Percentiles rank a stretch among this genome's conserved stretches.
Evolutionary conservation across 331 rosid genomes (phyloP).

Genomic region (Phaseolus coccineus): DNA sequence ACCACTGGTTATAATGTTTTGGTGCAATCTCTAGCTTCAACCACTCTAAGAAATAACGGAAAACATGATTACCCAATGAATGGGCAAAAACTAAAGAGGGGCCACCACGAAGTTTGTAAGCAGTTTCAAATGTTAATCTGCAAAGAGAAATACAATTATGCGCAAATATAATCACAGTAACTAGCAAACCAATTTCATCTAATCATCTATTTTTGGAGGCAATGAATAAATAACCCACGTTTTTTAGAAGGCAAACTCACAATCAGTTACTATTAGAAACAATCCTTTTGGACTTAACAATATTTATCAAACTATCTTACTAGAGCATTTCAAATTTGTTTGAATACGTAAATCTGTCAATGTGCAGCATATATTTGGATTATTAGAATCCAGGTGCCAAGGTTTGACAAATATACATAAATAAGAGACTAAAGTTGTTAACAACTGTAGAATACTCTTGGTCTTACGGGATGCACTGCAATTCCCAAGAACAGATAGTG

Average conservation of each 20-base stretch:
- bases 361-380: constrained; percentile 15
- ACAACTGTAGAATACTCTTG: neutral
- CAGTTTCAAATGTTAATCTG: constrained; percentile 95
- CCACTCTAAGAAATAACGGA: constrained; percentile 99
- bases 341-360: neutral
- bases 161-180: constrained; percentile 36
- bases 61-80: constrained; percentile 89
- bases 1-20: constrained; percentile 81
- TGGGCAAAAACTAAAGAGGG: constrained; percentile 96
- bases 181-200: constrained; percentile 32
- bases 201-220: constrained; percentile 4
- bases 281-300: neutral
- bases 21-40: constrained; percentile 96
- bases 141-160: constrained; percentile 45
- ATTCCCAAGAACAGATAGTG: constrained; percentile 2
- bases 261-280: constrained; percentile 31
- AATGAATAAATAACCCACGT: neutral
- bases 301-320: constrained; percentile 15
- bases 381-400: constrained; percentile 12
- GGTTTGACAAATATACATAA: constrained; percentile 21
- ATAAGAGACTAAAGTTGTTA: constrained; percentile 28
- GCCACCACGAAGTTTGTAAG: constrained; percentile 92
- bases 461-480: constrained; percentile 6
- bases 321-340: constrained; percentile 10
- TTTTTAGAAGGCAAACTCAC: constrained; percentile 7